Evolutionary conservation across 1,284 basidiomycete genomes (phyloP).

Genomic region (Puccinia coronata): DNA sequence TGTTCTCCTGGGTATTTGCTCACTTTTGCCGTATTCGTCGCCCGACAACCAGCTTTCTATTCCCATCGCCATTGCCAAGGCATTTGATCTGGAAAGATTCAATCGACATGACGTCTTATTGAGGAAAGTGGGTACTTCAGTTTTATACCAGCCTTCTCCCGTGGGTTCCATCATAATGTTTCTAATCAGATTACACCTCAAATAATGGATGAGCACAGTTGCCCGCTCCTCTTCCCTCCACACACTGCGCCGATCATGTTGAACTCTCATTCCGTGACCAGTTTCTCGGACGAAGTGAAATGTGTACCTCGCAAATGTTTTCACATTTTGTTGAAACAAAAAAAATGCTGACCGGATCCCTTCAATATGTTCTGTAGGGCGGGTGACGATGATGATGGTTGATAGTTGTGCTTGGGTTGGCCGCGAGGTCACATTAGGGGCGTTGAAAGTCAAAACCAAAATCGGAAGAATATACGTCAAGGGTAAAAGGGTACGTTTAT

Average conservation of each 20-base stretch:
- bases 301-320: constrained; percentile 65
- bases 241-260: constrained; percentile 73
- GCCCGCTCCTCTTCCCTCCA: constrained; percentile 58
- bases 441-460: constrained; percentile 42
- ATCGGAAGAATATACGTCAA: constrained; percentile 46
- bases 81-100: constrained; percentile 43
- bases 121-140: constrained; percentile 26
- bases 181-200: not conserved
- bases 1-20: not conserved
- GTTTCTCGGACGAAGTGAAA: constrained; percentile 85
- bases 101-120: constrained; percentile 44
- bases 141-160: not conserved
- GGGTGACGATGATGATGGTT: constrained; percentile 28
- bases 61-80: constrained; percentile 44
- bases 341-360: constrained; percentile 70
- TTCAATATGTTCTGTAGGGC: constrained; percentile 65
- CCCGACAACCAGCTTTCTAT: constrained; percentile 28
- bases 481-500: constrained; percentile 42
- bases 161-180: not conserved
- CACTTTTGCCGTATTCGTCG: not conserved
- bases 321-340: constrained; percentile 68
- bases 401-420: constrained; percentile 49
- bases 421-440: constrained; percentile 39
- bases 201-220: not conserved
- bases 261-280: constrained; percentile 89